Evolutionary conservation across 2,329 filamentous ascomycete genomes (phyloP).

Genomic region (Pseudocercospora pini-densiflorae): DNA sequence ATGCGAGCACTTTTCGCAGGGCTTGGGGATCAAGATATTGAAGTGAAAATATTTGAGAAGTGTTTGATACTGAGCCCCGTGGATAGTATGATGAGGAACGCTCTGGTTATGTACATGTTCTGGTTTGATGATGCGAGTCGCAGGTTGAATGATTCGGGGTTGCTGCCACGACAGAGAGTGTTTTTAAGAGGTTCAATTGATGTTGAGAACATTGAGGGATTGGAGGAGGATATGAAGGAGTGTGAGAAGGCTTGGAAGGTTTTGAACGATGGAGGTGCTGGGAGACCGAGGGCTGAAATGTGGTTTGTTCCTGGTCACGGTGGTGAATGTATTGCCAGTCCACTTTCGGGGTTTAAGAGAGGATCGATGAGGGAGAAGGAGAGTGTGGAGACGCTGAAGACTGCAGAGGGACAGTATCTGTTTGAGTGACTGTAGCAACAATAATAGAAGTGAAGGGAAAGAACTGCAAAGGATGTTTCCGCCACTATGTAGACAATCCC

Average conservation of each 20-base stretch:
- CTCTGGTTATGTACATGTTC: constrained; percentile 15
- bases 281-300: background rate
- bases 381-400: background rate
- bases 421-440: background rate
- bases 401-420: background rate
- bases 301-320: background rate
- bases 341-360: background rate
- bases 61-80: constrained; percentile 1
- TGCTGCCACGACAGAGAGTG: background rate
- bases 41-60: background rate
- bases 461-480: no score
- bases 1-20: background rate
- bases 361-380: background rate
- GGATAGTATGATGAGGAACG: constrained; percentile 7
- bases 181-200: background rate
- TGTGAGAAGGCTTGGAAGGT: background rate
- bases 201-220: background rate
- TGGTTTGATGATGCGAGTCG: constrained; percentile 10
- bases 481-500: no score
- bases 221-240: background rate
- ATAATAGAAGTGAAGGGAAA: no score
- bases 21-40: background rate
- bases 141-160: background rate
- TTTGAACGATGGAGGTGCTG: background rate
- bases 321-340: background rate